These are phyloP conservation scores for Brettanomyces bruxellensis DNA, from an alignment of 805 yeast species.

Conservation along the genomic window DNA sequence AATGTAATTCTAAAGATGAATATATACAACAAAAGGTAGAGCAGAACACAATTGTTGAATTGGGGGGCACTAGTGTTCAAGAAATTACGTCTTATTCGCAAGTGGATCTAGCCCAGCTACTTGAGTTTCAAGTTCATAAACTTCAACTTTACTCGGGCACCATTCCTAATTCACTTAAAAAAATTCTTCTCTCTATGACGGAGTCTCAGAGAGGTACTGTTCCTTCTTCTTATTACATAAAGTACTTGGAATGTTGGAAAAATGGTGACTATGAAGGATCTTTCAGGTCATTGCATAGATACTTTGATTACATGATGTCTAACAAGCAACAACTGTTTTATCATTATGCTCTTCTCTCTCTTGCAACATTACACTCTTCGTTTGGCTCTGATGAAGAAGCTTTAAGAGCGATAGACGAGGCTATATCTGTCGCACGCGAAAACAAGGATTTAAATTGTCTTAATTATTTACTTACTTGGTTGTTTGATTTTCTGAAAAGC, in stretches of 20 bases:
- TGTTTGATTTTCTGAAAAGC: conserved; percentile 58
- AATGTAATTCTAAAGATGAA: too few species aligned
- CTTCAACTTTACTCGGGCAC: conserved; percentile 44
- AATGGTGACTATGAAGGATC: conserved; percentile 55
- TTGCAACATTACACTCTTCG: conserved; percentile 63
- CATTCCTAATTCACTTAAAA: conserved; percentile 34
- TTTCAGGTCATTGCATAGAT: conserved; percentile 46
- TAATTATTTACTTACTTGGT: conserved; percentile 65
- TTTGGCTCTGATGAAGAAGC: conserved; percentile 65
- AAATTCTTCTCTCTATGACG: conserved; percentile 37
- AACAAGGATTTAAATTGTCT: conserved; percentile 67
- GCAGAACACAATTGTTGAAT: too few species aligned
- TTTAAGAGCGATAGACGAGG: conserved; percentile 72
- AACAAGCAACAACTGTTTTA: conserved; percentile 54
- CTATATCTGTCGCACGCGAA: conserved; percentile 81
- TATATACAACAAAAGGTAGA: neutral
- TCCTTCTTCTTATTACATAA: conserved; percentile 45
- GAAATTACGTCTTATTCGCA: conserved; percentile 26
- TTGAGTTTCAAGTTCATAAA: conserved; percentile 44
- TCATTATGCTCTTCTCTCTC: conserved; percentile 66
- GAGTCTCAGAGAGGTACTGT: conserved; percentile 34
- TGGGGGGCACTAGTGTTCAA: neutral
- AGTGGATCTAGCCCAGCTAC: conserved; percentile 38
- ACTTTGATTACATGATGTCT: conserved; percentile 70
- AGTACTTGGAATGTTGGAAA: conserved; percentile 49